phyloP scores from a whole-genome alignment of 2,329 filamentous ascomycete genomes.

The Tothia fuscella region DNA sequence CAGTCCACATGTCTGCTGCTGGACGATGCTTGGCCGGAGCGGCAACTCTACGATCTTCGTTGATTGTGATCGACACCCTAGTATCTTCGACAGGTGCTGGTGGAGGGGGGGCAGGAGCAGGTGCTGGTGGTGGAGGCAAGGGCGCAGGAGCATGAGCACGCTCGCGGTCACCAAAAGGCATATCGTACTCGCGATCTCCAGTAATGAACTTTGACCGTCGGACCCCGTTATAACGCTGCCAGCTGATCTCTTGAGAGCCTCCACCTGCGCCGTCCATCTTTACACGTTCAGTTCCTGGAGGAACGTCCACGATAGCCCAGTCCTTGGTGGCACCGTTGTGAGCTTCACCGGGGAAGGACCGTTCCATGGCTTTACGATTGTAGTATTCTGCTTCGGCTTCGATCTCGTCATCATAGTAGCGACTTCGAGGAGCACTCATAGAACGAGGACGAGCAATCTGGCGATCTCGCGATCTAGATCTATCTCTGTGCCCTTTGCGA shows the following conservation, averaged over 20 bases:
- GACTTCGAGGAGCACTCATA: slow-evolving; percentile 34
- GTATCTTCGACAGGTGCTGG: slow-evolving; percentile 4
- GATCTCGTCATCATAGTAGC: slow-evolving; percentile 34
- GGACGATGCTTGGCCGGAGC: neutral
- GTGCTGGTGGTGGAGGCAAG: slow-evolving; percentile 7
- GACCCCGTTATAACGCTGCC: slow-evolving; percentile 69
- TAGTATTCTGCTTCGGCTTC: slow-evolving; percentile 48
- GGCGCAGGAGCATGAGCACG: slow-evolving; percentile 12
- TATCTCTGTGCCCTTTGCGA: slow-evolving; percentile 13
- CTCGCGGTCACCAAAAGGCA: slow-evolving; percentile 28
- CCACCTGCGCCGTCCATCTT: slow-evolving; percentile 69
- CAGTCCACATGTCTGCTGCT: slow-evolving; percentile 65
- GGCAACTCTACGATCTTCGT: neutral
- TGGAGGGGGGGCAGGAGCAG: slow-evolving; percentile 18
- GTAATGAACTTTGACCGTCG: slow-evolving; percentile 62
- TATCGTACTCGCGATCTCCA: slow-evolving; percentile 44
- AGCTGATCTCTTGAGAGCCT: slow-evolving; percentile 63
- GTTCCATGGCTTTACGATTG: slow-evolving; percentile 55
- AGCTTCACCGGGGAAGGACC: slow-evolving; percentile 60
- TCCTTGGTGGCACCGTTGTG: slow-evolving; percentile 61
- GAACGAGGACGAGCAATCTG: slow-evolving; percentile 26
- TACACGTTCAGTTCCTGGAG: slow-evolving; percentile 71
- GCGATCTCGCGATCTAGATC: slow-evolving; percentile 15
- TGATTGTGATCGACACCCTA: neutral
- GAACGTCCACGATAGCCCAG: slow-evolving; percentile 76